Evolutionary conservation across 78 protist genomes (phyloP).

Genomic region (Dictyostelium firmibasis): DNA sequence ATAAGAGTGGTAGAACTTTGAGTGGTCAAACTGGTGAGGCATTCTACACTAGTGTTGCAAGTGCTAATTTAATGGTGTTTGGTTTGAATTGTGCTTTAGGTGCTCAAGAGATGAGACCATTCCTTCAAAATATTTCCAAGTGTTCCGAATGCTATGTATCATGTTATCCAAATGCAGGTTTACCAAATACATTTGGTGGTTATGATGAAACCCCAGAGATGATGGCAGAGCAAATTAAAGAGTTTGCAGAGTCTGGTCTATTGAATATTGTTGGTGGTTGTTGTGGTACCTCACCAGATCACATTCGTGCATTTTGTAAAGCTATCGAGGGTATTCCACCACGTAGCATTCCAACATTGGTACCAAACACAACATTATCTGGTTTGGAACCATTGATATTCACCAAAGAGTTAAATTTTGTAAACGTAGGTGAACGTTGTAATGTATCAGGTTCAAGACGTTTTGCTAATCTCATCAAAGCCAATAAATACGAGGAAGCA

Average conservation of each 20-base stretch:
- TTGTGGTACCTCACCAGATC: conserved; percentile 98
- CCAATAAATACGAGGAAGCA: conserved; percentile 92
- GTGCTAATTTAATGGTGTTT: conserved; percentile 78
- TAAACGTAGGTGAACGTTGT: conserved; percentile 99
- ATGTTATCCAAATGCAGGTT: conserved; percentile 98
- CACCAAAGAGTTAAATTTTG: conserved; percentile 86
- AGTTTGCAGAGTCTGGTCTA: conserved; percentile 88
- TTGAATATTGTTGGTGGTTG: conserved; percentile 98
- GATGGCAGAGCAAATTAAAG: conserved; percentile 84
- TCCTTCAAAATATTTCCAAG: conserved; percentile 81
- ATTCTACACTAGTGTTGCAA: conserved; percentile 89
- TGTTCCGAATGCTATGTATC: conserved; percentile 25
- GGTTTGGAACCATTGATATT: conserved; percentile 93
- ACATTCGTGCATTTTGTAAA: conserved; percentile 92
- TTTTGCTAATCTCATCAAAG: conserved; percentile 91
- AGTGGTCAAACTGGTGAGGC: conserved; percentile 98
- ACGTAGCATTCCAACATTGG: background rate
- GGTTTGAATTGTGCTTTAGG: conserved; percentile 99
- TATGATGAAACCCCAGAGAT: conserved; percentile 95
- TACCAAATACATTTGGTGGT: conserved; percentile 98
- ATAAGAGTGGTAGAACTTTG: conserved; percentile 96
- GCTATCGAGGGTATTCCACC: conserved; percentile 57
- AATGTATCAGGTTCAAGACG: conserved; percentile 98
- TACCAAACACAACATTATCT: conserved; percentile 59
- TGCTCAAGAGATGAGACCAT: conserved; percentile 95